These are phyloP conservation scores for Wickerhamomyces hampshirensis DNA, from an alignment of 805 yeast genomes.

Conservation along the genomic window DNA sequence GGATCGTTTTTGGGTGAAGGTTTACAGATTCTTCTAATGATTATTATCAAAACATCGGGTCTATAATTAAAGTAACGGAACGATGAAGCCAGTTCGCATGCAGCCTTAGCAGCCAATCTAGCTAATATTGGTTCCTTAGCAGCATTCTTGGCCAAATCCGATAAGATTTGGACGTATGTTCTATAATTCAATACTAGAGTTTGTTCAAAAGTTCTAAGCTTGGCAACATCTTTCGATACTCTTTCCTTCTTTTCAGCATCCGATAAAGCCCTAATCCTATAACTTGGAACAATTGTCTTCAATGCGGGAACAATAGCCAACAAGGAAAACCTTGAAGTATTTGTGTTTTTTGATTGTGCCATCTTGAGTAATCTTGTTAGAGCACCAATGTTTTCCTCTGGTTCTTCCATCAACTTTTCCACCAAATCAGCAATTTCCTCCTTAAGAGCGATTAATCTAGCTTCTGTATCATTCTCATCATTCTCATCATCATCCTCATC, in stretches of 20 bases:
- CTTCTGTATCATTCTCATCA: conserved; percentile 43
- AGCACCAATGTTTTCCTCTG: conserved; percentile 73
- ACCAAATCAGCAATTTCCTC: conserved; percentile 84
- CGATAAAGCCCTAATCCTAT: conserved; percentile 75
- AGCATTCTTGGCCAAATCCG: conserved; percentile 36
- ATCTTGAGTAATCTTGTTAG: conserved; percentile 65
- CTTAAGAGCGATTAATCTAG: conserved; percentile 55
- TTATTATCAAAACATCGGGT: conserved; percentile 61
- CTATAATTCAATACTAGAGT: conserved; percentile 64
- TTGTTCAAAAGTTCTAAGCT: conserved; percentile 77
- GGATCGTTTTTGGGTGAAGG: conserved; percentile 42
- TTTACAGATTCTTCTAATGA: conserved; percentile 64
- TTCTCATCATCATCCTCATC: conserved; percentile 19
- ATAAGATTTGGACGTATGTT: conserved; percentile 55
- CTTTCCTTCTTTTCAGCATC: conserved; percentile 79
- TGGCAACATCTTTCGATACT: conserved; percentile 78
- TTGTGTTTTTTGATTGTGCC: conserved; percentile 62
- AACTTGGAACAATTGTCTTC: conserved; percentile 83
- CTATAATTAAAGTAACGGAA: conserved; percentile 79
- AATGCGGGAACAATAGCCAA: conserved; percentile 80
- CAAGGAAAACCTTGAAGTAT: conserved; percentile 65
- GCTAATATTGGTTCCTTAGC: conserved; percentile 38
- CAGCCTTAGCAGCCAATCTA: conserved; percentile 62
- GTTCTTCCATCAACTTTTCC: conserved; percentile 73
- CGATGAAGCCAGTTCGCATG: conserved; percentile 67